Evolutionary conservation across 495 filamentous ascomycete genomes (phyloP), one percentile per base, ranked within the genome.

Genomic region (Penicillium arizonense): DNA sequence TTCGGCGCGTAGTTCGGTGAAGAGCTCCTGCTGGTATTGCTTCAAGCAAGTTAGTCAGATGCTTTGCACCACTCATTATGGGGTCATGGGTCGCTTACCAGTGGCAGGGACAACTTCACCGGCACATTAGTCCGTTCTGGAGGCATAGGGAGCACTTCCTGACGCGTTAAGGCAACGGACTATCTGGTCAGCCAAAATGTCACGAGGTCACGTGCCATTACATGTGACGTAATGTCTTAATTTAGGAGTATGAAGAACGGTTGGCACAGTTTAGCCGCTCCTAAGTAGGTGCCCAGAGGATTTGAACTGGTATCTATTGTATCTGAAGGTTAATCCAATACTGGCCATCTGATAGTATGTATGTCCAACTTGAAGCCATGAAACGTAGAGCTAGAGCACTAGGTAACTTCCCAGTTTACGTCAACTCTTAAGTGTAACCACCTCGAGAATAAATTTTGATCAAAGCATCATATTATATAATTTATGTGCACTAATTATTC

Each of bases 41-140:
- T 86, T 45, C 10, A 37, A 45, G 40, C 34, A 30, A 44, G 44
- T 36, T 14, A 47, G 58, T 70, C 35, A 67, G 53, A 41, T 11
- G 35, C 12, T 16, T 30, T 32, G 34, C 10, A 5, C 18, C 26
- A 14, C 30, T 11, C n/a, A 2, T 41, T 18, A 4, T 38, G 5
- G 71, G 61, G 65, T 61, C 51, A 55, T 28, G 13, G 41, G 18
- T 11, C 20, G 62, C 79, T 60, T 80, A 92, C 91, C 56, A 98
- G 78, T 46, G 94, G 93, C 58, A 98, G 77, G 34, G 94, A 96
- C 55, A 98, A 78, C 80, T 94, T 96, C 72, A 97, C 90, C 55
- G 89, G 87, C 40, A 79, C 72, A 67, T 76, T 80, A 63, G 76
- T 69, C 54, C 73, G 78, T 71, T 81, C 75, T 58, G 79, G 77